Evolutionary conservation across 2,329 filamentous ascomycete genomes (phyloP), one percentile per base, ranked within the genome.

Genomic region (Fusarium sp.): DNA sequence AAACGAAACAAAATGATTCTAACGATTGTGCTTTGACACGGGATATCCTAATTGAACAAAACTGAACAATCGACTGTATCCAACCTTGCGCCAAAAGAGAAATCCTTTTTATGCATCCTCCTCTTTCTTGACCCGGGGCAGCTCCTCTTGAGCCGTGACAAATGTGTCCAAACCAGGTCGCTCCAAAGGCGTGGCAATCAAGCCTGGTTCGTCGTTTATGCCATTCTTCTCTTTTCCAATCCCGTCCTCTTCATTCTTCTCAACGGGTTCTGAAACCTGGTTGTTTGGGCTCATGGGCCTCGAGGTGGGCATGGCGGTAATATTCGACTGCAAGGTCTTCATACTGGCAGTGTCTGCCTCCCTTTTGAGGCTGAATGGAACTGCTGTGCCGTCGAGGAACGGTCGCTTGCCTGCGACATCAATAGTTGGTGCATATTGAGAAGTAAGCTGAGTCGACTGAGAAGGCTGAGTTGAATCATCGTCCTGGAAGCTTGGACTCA

Each of bases 341-440:
- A 92, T 94, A 81, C 92, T 94, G 2, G 91, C 91, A 26, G 90
- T 92, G 6, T 90, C 88, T 7, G 88, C 88, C n/a, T 92, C 88
- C 72, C 87, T 88, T 61, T 88, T 87, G 17, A 95, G 80, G 58
- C 89, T 92, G 79, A 95, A 95, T 0, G 93, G 93, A 73, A 94
- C 88, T 0, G 93, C 91, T 35, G 94, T 89, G 0, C 92, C 91
- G 14, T 89, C 90, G 13, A 93, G 85, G 48, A 90, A 90, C 0
- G 92, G 91, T 8, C 93, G 85, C 77, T 91, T 92, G 11, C 89
- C 88, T 1, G 87, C 84, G 7, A 86, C 84, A 1, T 87, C 88
- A 0, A 89, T 84, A 68, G 86, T 81, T 36, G 87, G 82, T 1
- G 80, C 75, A 42, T 74, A 72, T 55, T 73, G 72, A 6, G 72